Evolutionary conservation across 192 early-diverging fungal genomes (phyloP), one percentile per base, ranked within the genome.

Genomic region (Podila epigama): DNA sequence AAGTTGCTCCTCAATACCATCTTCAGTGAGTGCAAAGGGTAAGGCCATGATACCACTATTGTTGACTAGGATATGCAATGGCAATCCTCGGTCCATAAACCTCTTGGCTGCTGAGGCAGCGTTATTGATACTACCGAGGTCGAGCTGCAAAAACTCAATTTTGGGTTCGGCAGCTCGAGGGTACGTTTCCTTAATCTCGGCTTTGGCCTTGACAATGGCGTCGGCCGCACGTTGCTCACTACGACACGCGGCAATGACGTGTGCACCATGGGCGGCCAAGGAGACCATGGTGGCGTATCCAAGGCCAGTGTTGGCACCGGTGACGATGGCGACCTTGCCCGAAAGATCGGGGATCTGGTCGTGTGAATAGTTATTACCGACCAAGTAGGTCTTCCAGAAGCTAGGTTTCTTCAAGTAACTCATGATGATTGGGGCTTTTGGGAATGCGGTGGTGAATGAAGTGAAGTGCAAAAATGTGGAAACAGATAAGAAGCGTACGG

Each of bases 51-150:
- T 77, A 13, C 75, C 82, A 58, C 71, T 56, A 61, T 83, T 83
- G 63, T 78, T 77, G 27, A 83, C 29, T 28, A 86, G 57, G 50
- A 86, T 87, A 39, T 87, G 85, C 8, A 87, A 63, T 1, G 84
- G 84, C 0, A 86, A 55, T 9, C 44, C 44, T 39, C 32, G 69
- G 4, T 33, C 41, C 10, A 84, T 28, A 34, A 84, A 85, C 27
- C 42, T 52, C 36, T 70, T 71, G 4, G 83, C 83, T 0, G 73
- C 34, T 10, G 59, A 22, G 3, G 34, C 41, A 22, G 39, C 29
- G 36, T 56, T 67, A 4, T 34, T 62, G 48, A 75, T 65, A 25
- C 54, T 51, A 18, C 50, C 41, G 10, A 81, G 54, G 33, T 81
- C 80, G 48, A 81, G 54, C 2, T 75, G 52, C 39, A 81, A 63